Evolutionary conservation across 169 alveolate species (phyloP).

Genomic region (Plasmodium billcollinsi): DNA sequence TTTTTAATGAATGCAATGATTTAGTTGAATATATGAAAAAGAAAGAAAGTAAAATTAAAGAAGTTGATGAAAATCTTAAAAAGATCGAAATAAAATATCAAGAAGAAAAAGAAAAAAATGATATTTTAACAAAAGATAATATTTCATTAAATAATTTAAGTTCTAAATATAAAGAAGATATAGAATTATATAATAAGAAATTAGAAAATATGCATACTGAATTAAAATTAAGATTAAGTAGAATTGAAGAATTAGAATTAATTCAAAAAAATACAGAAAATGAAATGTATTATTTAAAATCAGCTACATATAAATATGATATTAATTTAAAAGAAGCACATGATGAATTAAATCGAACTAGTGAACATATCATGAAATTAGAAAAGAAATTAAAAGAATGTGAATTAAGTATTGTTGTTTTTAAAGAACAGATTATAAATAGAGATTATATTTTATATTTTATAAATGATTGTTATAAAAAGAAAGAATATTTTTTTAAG

Average conservation of each 20-base stretch:
- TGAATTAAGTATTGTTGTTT: conserved; percentile 3
- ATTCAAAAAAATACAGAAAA: conserved; percentile 72
- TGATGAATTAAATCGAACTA: conserved; percentile 63
- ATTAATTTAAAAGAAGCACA: conserved; percentile 72
- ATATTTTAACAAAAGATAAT: conserved; percentile 72
- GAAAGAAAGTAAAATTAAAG: conserved; percentile 74
- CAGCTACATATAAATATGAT: conserved; percentile 74
- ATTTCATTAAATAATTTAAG: conserved; percentile 54
- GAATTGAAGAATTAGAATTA: conserved; percentile 72
- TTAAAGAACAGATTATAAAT: conserved; percentile 61
- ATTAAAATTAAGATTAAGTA: conserved; percentile 53
- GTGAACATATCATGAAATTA: conserved; percentile 14
- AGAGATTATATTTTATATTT: conserved; percentile 65
- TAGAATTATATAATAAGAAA: conserved; percentile 68
- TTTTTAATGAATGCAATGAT: conserved; percentile 76
- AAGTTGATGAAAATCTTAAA: conserved; percentile 72
- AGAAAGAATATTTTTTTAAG: conserved; percentile 70
- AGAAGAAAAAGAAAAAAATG: conserved; percentile 76
- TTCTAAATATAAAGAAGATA: conserved; percentile 71
- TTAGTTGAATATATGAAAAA: conserved; percentile 75
- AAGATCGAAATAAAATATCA: conserved; percentile 76
- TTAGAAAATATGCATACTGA: conserved; percentile 67
- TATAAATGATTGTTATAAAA: conserved; percentile 47
- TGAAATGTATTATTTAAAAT: conserved; percentile 70
- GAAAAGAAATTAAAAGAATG: conserved; percentile 31